Percentiles rank a stretch among this genome's conserved stretches.
phyloP scores from a whole-genome alignment of 139 green algal species.

The Marvania coccoides region DNA sequence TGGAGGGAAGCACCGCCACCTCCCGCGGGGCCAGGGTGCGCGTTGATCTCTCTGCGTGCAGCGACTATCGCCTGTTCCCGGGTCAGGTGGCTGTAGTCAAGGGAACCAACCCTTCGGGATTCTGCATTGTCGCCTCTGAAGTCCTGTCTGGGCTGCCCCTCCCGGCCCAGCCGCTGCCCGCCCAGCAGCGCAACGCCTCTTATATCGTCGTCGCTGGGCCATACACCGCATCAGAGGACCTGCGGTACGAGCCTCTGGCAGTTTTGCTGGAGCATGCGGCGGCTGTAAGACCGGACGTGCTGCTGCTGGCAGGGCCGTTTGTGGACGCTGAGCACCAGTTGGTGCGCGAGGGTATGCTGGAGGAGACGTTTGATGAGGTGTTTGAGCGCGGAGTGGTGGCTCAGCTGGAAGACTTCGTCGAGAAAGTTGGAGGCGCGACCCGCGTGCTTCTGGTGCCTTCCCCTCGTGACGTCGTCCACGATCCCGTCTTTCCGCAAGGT shows the following conservation, averaged over 20 bases:
- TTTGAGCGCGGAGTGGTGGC: slow-evolving; percentile 49
- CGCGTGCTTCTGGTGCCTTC: slow-evolving; percentile 72
- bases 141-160: slow-evolving; percentile 47
- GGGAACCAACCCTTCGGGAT: slow-evolving; percentile 70
- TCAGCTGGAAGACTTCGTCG: slow-evolving; percentile 22
- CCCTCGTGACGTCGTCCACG: slow-evolving; percentile 57
- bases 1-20: slow-evolving; percentile 60
- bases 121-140: slow-evolving; percentile 53
- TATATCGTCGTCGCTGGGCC: slow-evolving; percentile 61
- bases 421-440: not conserved
- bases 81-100: slow-evolving; percentile 58
- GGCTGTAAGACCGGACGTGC: slow-evolving; percentile 40
- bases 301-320: slow-evolving; percentile 88
- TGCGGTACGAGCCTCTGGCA: slow-evolving; percentile 57
- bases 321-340: slow-evolving; percentile 77
- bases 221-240: slow-evolving; percentile 53
- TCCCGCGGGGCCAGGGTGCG: slow-evolving; percentile 53
- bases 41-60: slow-evolving; percentile 57
- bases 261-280: slow-evolving; percentile 62
- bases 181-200: slow-evolving; percentile 10
- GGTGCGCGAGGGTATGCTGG: slow-evolving; percentile 51
- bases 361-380: slow-evolving; percentile 66
- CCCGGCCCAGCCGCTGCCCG: not conserved
- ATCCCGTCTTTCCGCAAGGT: slow-evolving; percentile 69
- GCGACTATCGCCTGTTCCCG: slow-evolving; percentile 55